Conservation (phyloP, 495 filamentous ascomycete species). For the Recurvomyces mirabilis region DNA sequence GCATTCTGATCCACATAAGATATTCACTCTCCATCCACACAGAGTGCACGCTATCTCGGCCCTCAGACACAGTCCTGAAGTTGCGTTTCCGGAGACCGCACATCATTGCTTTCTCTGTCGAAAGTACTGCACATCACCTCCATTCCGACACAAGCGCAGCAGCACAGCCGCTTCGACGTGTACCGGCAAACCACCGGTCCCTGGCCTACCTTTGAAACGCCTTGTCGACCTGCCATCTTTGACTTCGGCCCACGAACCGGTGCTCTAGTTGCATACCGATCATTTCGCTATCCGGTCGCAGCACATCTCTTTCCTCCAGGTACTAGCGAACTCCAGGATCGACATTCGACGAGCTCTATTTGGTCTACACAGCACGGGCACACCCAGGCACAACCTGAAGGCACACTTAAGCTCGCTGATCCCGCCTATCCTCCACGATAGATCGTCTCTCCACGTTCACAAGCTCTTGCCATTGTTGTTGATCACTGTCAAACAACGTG, state of each 20-base stretch:
- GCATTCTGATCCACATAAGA: constrained; percentile 7
- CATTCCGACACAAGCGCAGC: not conserved
- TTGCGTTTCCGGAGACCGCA: constrained; percentile 1
- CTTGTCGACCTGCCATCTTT: not conserved
- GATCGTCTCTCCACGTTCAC: constrained; percentile 13
- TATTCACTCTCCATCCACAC: constrained; percentile 1
- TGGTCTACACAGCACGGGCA: no score
- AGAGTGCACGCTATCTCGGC: not conserved
- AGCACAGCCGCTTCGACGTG: constrained; percentile 10
- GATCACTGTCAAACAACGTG: constrained; percentile 1
- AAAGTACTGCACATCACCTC: constrained; percentile 1
- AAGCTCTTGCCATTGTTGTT: not conserved
- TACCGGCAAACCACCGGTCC: not conserved
- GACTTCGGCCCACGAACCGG: not conserved
- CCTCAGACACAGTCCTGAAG: not conserved
- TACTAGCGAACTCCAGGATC: not conserved
- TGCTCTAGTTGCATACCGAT: constrained; percentile 10
- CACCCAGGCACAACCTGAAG: not conserved
- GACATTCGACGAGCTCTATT: not conserved
- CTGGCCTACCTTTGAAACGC: not conserved
- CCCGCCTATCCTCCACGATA: constrained; percentile 14
- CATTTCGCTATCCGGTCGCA: constrained; percentile 1
- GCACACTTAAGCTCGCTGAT: constrained; percentile 21
- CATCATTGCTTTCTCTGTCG: constrained; percentile 9
- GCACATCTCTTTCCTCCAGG: not conserved